Evolutionary conservation across 2,329 filamentous ascomycete species (phyloP), one percentile per base, ranked within the genome.

Genomic region (Neonectria magnoliae): DNA sequence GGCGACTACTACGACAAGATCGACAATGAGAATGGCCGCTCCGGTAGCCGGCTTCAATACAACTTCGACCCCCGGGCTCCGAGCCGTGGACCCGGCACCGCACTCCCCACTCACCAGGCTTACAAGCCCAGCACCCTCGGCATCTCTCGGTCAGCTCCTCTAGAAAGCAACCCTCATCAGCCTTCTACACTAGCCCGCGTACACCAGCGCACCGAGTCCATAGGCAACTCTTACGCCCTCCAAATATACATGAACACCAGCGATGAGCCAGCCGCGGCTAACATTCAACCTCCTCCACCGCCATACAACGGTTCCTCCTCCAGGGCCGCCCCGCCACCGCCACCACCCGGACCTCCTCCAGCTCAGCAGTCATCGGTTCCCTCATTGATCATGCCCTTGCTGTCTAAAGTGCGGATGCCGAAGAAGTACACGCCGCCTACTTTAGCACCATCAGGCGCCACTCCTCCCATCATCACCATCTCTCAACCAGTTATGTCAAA

Each of bases 71-170:
- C 75, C 0, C 72, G 72, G 20, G 58, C 68, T 0, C 58, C 50
- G 5, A 55, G 63, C 10, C 67, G 70, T 10, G 74, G 68, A 2
- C 72, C 72, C 4, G 58, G 55, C 14, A 78, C 68, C 48, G 77
- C 78, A 1, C 75, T 86, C 45, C 84, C 84, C 0, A 77, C 82
- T 0, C 85, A 87, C 63, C 81, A 80, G 0, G 84, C 84, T 0
- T 87, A 86, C 54, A 78, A 84, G 20, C 81, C 82, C 1, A 76
- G 75, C 5, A 73, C 77, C n/a, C 38, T 42, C 38, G 38, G 38
- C 8, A 51, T 69, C 31, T 66, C 64, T 14, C 18, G 22, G 31
- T 22, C 38, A 22, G 44, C 55, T 9, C 18, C 16, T 29, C 11
- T 18, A 31, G n/a, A 60, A 25, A 42, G 50, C 57, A 67, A 67